A percentile compares a stretch with the other conserved stretches of the same genome.
phyloP scores from a whole-genome alignment of 352 stramenopile genomes.

The Elongisporangium senticosum region DNA sequence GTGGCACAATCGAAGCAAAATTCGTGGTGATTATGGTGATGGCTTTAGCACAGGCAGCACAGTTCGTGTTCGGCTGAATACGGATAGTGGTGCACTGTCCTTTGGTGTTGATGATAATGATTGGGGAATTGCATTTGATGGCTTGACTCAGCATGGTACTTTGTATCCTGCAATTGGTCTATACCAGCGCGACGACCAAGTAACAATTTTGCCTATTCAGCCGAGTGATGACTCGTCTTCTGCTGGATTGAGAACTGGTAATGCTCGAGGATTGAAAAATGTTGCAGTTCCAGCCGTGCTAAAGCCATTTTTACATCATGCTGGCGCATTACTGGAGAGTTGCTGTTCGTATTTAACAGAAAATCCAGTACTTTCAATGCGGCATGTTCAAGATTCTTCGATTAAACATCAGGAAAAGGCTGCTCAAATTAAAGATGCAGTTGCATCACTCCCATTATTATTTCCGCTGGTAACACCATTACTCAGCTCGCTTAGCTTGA shows the following conservation, averaged over 20 bases:
- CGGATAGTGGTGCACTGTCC: conserved; percentile 79
- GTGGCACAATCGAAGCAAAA: conserved; percentile 88
- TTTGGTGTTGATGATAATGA: conserved; percentile 85
- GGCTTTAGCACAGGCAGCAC: conserved; percentile 84
- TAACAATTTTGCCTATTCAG: conserved; percentile 77
- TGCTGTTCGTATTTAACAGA: conserved; percentile 36
- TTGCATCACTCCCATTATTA: conserved; percentile 44
- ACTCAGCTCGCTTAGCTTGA: conserved; percentile 53
- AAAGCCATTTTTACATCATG: conserved; percentile 73
- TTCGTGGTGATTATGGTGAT: conserved; percentile 84
- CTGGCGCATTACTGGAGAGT: conserved; percentile 47
- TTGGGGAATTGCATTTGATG: conserved; percentile 87
- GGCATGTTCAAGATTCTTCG: conserved; percentile 6
- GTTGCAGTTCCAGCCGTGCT: conserved; percentile 60
- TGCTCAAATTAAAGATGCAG: conserved; percentile 14
- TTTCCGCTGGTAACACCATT: conserved; percentile 61
- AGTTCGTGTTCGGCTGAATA: conserved; percentile 81
- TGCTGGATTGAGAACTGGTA: conserved; percentile 15
- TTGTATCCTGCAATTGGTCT: conserved; percentile 85
- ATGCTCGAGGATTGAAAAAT: conserved; percentile 23
- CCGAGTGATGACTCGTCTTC: conserved; percentile 27
- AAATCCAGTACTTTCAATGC: not conserved
- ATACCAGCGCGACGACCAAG: conserved; percentile 86
- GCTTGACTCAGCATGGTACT: conserved; percentile 82
- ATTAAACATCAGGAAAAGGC: conserved; percentile 12